A percentile compares a stretch with the other conserved stretches of the same genome.
Conservation (phyloP, 2,329 filamentous ascomycete genomes). For the Colletotrichum neosansevieriae region DNA sequence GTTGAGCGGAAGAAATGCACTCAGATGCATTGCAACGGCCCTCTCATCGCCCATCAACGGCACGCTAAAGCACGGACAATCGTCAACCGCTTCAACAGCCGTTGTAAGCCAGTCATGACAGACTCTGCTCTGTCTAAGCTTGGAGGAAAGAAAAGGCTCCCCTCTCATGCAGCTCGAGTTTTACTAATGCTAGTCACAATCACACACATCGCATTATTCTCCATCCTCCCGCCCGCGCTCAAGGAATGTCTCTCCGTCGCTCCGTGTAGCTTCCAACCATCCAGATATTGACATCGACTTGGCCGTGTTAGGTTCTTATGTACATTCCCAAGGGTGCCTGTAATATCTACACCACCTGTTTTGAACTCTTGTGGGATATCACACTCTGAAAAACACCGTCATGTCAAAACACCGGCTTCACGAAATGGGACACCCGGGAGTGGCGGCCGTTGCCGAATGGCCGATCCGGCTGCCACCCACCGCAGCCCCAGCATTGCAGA, state of each 20-base stretch:
- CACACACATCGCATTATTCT: conserved; percentile 22
- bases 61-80: conserved; percentile 30
- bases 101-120: conserved; percentile 5
- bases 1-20: neutral
- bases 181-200: conserved; percentile 8
- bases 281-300: neutral
- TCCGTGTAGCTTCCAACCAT: conserved; percentile 23
- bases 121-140: neutral
- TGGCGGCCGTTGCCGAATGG: conserved; percentile 35
- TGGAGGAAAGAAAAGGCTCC: too few relatives aligned
- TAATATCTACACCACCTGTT: neutral
- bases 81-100: conserved; percentile 20
- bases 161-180: too few relatives aligned
- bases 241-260: conserved; percentile 34
- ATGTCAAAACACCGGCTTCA: conserved; percentile 22
- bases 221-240: conserved; percentile 17
- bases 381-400: neutral
- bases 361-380: neutral
- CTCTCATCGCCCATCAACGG: conserved; percentile 4
- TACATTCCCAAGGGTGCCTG: neutral
- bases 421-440: conserved; percentile 15
- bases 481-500: neutral
- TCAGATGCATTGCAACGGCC: neutral
- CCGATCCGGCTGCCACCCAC: conserved; percentile 34
- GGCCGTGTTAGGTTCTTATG: neutral